phyloP scores from a whole-genome alignment of 2,329 filamentous ascomycete species.

The Botryotinia convoluta region DNA sequence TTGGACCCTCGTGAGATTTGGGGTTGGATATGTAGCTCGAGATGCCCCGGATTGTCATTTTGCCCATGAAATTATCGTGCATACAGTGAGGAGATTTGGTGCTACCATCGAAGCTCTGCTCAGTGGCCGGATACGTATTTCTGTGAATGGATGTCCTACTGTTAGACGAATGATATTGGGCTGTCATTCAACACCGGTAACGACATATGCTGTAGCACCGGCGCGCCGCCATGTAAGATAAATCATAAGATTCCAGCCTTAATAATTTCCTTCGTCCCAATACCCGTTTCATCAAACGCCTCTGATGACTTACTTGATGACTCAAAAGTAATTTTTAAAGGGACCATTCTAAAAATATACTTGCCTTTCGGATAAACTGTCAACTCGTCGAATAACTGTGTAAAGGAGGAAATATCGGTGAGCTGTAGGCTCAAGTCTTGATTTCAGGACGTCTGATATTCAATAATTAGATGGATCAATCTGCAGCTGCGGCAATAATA shows the following conservation, averaged over 20 bases:
- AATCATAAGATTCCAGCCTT: not conserved
- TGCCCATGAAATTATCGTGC: not conserved
- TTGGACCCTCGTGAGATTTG: not conserved
- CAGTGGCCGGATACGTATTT: not conserved
- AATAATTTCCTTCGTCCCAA: not conserved
- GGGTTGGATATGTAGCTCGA: not conserved
- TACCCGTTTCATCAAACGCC: slow-evolving; percentile 5
- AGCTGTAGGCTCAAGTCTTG: not conserved
- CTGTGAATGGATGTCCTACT: not conserved
- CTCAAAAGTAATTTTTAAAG: not conserved
- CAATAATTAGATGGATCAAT: slow-evolving; percentile 6
- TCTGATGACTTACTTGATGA: slow-evolving; percentile 1
- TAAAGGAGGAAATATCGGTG: not conserved
- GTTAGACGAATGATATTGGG: not conserved
- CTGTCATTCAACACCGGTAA: not conserved
- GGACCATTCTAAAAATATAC: slow-evolving; percentile 10
- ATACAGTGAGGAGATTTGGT: not conserved
- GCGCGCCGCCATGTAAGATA: slow-evolving; percentile 1
- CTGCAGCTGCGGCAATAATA: slow-evolving; percentile 10
- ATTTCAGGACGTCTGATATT: not conserved
- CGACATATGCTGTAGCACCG: not conserved
- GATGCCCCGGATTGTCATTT: not conserved
- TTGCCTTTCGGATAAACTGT: not conserved
- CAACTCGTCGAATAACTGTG: not conserved
- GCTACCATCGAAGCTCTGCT: not conserved